A percentile compares a stretch with the other conserved stretches of the same genome.
phyloP scores from a whole-genome alignment of 2,329 filamentous ascomycete species.

The Trichoderma sp. region DNA sequence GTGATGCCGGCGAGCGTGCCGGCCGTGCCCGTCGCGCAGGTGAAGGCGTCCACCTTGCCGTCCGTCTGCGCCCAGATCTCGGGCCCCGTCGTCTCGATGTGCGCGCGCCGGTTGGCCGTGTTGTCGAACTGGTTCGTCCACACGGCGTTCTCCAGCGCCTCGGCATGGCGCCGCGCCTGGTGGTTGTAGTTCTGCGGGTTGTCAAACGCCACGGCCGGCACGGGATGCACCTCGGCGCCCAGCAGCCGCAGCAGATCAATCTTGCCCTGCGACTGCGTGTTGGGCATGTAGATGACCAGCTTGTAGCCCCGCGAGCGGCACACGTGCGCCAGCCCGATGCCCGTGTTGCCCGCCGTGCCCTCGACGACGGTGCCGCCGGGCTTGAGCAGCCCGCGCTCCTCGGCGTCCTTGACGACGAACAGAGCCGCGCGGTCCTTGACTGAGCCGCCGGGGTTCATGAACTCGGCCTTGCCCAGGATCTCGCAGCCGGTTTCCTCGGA shows the following conservation, averaged over 20 bases:
- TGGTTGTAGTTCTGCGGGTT: constrained; percentile 98
- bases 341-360: constrained; percentile 95
- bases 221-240: constrained; percentile 92
- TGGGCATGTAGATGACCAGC: constrained; percentile 98
- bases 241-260: constrained; percentile 87
- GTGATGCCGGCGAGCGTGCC: constrained; percentile 89
- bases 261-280: constrained; percentile 97
- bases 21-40: constrained; percentile 88
- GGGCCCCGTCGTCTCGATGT: constrained; percentile 94
- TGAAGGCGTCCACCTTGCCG: constrained; percentile 88
- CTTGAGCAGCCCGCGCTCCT: constrained; percentile 76
- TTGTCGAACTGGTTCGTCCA: constrained; percentile 99
- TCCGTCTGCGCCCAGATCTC: constrained; percentile 94
- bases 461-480: constrained; percentile 93
- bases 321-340: constrained; percentile 95
- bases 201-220: constrained; percentile 92
- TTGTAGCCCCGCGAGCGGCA: constrained; percentile 89
- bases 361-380: constrained; percentile 94
- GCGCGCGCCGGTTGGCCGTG: constrained; percentile 84
- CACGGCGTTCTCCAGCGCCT: constrained; percentile 78
- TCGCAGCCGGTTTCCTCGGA: constrained; percentile 92
- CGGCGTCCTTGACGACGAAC: constrained; percentile 90
- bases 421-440: constrained; percentile 96
- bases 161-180: constrained; percentile 87
- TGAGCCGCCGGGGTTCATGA: constrained; percentile 95